A percentile compares a stretch with the other conserved stretches of the same genome.
Conservation (phyloP, 163 green algal species). For the Volvox carteri region DNA sequence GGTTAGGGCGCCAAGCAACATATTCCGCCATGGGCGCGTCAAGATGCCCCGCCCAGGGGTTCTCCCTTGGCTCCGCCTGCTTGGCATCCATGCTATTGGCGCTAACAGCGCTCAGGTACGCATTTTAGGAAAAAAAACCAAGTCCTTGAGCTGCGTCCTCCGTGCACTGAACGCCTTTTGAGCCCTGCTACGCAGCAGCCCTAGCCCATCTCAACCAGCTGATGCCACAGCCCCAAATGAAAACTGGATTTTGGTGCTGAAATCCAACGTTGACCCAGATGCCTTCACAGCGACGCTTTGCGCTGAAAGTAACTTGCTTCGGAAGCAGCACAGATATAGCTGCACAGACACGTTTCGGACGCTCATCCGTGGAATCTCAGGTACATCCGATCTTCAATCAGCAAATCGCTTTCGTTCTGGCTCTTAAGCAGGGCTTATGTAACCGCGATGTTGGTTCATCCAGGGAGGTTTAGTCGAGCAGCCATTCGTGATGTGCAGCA, state of each 20-base stretch:
- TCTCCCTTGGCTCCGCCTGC: too few species aligned
- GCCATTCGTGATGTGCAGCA: slow-evolving; percentile 5
- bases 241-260: slow-evolving; percentile 35
- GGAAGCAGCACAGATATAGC: slow-evolving; percentile 1
- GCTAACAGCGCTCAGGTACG: too few species aligned
- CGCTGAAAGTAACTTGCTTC: neutral
- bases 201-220: neutral
- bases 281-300: slow-evolving; percentile 1
- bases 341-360: neutral
- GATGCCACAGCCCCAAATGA: neutral
- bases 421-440: neutral
- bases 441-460: too few species aligned
- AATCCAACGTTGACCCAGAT: neutral
- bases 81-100: too few species aligned
- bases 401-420: neutral
- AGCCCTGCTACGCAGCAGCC: neutral
- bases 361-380: slow-evolving; percentile 5
- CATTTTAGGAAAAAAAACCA: too few species aligned
- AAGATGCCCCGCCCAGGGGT: too few species aligned
- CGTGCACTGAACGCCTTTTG: slow-evolving; percentile 16
- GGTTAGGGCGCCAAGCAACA: neutral
- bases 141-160: too few species aligned
- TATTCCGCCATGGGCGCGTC: neutral
- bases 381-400: neutral
- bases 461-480: slow-evolving; percentile 21